A percentile compares a stretch with the other conserved stretches of the same genome.
These are phyloP conservation scores for Citrus maxima DNA, from an alignment of 345 rosid genomes.

Conservation along the genomic window DNA sequence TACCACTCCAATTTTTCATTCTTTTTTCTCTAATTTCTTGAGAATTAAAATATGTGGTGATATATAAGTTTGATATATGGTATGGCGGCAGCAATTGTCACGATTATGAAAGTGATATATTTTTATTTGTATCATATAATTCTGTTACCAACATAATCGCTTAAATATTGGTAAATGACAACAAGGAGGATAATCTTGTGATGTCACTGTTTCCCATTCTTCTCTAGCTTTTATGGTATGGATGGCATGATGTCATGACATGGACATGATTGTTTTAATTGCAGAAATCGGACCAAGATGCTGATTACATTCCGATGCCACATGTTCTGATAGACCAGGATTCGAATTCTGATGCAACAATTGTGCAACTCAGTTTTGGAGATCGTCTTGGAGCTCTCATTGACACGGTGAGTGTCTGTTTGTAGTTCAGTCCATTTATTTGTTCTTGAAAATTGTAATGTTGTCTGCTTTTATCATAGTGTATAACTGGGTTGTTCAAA, in stretches of 20 bases:
- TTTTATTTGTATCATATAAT: background rate
- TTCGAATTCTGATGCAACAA: constrained; percentile 77
- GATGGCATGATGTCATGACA: background rate
- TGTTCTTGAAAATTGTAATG: background rate
- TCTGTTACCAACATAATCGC: background rate
- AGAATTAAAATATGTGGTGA: background rate
- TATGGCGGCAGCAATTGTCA: background rate
- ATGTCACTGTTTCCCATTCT: background rate
- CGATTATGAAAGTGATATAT: background rate
- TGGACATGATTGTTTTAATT: constrained; percentile 23
- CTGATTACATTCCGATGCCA: constrained; percentile 57
- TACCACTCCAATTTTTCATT: background rate
- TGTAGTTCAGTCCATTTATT: background rate
- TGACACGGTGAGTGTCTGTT: constrained; percentile 62
- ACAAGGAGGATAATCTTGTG: background rate
- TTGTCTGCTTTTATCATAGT: background rate
- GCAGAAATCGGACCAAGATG: constrained; percentile 56
- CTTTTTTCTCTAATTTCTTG: constrained; percentile 3
- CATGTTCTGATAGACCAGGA: constrained; percentile 85
- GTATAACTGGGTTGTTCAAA: background rate
- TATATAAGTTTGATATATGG: background rate
- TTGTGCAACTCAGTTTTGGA: constrained; percentile 90
- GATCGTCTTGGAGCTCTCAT: constrained; percentile 95
- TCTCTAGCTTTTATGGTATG: background rate
- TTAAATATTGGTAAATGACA: background rate